Evolutionary conservation across 2,329 filamentous ascomycete species (phyloP), one percentile per base, ranked within the genome.

Genomic region (Triangularia setosa): DNA sequence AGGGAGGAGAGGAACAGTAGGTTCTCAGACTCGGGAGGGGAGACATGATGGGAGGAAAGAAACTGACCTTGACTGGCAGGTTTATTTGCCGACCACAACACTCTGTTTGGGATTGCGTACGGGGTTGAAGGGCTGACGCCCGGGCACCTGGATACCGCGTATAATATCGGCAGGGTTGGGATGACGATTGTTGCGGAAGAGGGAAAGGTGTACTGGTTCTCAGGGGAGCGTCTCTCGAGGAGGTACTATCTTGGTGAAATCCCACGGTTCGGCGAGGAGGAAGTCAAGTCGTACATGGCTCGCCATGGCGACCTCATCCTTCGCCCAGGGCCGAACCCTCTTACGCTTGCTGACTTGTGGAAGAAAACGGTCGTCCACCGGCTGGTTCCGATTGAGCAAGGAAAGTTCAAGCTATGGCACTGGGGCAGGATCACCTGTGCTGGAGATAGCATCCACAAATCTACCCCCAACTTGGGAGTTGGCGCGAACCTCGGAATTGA

Each of bases 401-500:
- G 53, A 9, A 67, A 61, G 48, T 69, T 67, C 63, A 56, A 65
- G 33, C 48, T 68, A 8, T 70, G 68, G 68, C 62, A 67, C 14
- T 65, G 61, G 52, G 68, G 67, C 9, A 63, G 68, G 21, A 67
- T 70, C 25, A 65, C 18, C 14, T 69, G 67, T 9, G 61, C 54
- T 2, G 68, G 68, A 11, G 68, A 70, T 30, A 63, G 62, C 27
- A 60, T 69, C 54, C 68, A 70, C 58, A 70, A 70, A 48, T 27
- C 61, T 7, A 70, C 68, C 1, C 68, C 67, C 14, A 69, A 69
- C 54, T 35, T 70, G 14, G 68, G 67, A 1, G 21, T 58, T 18
- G 68, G 68, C 21, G 68, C 65, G 2, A 70, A 70, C 48, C 16
- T 33, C 12, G 68, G 63, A 18, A 65, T 70, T 25, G 68, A 70